Evolutionary conservation across 306 rosid species (phyloP).

Genomic region (Bauhinia variegata): DNA sequence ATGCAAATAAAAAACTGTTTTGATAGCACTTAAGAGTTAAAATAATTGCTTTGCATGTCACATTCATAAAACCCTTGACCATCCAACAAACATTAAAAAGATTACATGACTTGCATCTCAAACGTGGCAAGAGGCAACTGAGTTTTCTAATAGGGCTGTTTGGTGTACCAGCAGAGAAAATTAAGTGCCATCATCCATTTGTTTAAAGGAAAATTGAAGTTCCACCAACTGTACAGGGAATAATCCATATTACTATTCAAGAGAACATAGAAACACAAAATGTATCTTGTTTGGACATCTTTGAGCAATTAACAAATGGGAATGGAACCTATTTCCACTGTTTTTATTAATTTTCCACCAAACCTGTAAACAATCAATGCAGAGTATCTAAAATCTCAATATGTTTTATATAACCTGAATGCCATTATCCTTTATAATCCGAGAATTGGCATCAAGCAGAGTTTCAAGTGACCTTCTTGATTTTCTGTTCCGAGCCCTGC

Average conservation of each 20-base stretch:
- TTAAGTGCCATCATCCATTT: constrained; percentile 40
- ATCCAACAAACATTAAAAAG: constrained; percentile 19
- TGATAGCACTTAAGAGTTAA: neutral
- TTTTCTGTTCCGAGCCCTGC: constrained; percentile 64
- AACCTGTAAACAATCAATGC: constrained; percentile 29
- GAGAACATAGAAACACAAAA: constrained; percentile 34
- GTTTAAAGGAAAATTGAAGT: constrained; percentile 36
- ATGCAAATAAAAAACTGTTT: too few species aligned
- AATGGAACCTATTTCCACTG: constrained; percentile 45
- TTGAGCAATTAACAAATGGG: constrained; percentile 32
- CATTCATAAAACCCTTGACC: constrained; percentile 34
- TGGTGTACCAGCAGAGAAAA: constrained; percentile 58
- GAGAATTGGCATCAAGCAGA: constrained; percentile 58
- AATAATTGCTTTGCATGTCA: constrained; percentile 2
- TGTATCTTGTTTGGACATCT: constrained; percentile 34
- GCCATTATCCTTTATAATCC: constrained; percentile 38
- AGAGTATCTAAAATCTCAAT: constrained; percentile 38
- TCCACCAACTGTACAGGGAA: constrained; percentile 35
- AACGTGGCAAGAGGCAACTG: constrained; percentile 42
- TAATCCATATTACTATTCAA: constrained; percentile 25
- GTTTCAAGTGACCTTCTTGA: constrained; percentile 67
- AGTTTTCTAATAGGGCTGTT: constrained; percentile 36
- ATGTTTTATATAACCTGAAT: constrained; percentile 54
- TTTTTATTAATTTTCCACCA: constrained; percentile 39
- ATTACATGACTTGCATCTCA: constrained; percentile 21